These are phyloP conservation scores for Solanum hybrid DNA, from an alignment of 305 asterid genomes.

Conservation along the genomic window DNA sequence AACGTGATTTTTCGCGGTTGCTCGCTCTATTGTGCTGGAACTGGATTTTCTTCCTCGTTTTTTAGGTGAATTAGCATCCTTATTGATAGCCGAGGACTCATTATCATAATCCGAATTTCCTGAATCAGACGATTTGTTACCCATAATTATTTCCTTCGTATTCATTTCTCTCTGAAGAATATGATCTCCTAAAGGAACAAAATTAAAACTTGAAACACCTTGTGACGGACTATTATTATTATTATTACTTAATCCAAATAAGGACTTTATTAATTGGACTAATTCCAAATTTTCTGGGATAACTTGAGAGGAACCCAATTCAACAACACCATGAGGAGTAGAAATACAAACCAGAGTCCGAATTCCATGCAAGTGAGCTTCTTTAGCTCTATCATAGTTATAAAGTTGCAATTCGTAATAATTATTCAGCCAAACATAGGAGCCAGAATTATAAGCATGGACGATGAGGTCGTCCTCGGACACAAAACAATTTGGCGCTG, in stretches of 20 bases:
- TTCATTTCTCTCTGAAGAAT: background rate
- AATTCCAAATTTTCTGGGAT: slow-evolving; percentile 8
- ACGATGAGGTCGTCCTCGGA: slow-evolving; percentile 1
- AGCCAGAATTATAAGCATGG: background rate
- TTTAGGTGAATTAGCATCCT: background rate
- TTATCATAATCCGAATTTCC: background rate
- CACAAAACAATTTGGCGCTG: background rate
- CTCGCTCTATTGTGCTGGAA: background rate
- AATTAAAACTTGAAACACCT: background rate
- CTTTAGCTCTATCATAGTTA: slow-evolving; percentile 14
- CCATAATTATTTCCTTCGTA: background rate
- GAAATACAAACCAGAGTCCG: slow-evolving; percentile 18
- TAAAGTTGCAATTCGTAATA: background rate
- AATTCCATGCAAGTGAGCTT: slow-evolving; percentile 16
- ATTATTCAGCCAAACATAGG: slow-evolving; percentile 7
- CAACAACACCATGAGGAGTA: slow-evolving; percentile 13
- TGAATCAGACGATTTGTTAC: background rate
- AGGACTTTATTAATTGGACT: background rate
- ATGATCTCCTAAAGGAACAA: background rate
- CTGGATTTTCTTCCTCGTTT: background rate
- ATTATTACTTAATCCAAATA: background rate
- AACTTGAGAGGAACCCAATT: slow-evolving; percentile 12
- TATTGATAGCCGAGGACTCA: background rate
- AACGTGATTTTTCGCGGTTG: background rate
- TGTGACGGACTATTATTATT: background rate